Evolutionary conservation across 2,329 filamentous ascomycete species (phyloP), one percentile per base, ranked within the genome.

Genomic region (Epichloe scottii): DNA sequence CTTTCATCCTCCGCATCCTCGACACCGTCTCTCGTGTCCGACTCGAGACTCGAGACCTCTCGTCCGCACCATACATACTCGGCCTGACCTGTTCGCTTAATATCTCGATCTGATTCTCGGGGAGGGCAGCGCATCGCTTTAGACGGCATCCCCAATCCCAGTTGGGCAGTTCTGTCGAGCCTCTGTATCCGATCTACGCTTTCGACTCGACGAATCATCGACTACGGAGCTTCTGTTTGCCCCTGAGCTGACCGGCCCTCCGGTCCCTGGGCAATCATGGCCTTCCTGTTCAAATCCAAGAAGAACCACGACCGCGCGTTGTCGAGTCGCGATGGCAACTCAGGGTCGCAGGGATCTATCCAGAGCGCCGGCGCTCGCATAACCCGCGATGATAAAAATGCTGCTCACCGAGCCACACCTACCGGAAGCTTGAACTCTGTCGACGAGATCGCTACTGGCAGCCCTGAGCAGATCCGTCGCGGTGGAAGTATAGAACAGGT

Each of bases 231-330:
- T 37, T 21, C 33, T 21, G n/a, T 30, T 17, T 14, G 4, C n/a
- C 26, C 21, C 43, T 44, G 43, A 51, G 41, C 47, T 45, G 50
- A 60, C 66, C 66, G 63, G 63, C 60, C 61, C 64, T 66, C 67
- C 65, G 54, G 66, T 62, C 63, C 62, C 60, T 65, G 63, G 68
- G 60, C 62, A 67, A 74, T 67, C 68, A 89, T 89, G 85, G 82
- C 85, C 58, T 89, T 89, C 68, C 76, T 89, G 55, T 89, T 89
- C 74, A 88, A 88, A 68, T 87, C 83, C 51, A 89, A 89, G 71
- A 89, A 87, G 69, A 77, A 79, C 63, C 82, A 85, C 66, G 81
- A 84, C 60, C 78, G 81, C 63, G 71, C 70, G 52, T 64, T 77
- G 57, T 69, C 73, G 49, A 77, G 72, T 63, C 76, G 78, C 63